phyloP scores from a whole-genome alignment of 352 stramenopile species.

The Globisporangium viniferum region DNA sequence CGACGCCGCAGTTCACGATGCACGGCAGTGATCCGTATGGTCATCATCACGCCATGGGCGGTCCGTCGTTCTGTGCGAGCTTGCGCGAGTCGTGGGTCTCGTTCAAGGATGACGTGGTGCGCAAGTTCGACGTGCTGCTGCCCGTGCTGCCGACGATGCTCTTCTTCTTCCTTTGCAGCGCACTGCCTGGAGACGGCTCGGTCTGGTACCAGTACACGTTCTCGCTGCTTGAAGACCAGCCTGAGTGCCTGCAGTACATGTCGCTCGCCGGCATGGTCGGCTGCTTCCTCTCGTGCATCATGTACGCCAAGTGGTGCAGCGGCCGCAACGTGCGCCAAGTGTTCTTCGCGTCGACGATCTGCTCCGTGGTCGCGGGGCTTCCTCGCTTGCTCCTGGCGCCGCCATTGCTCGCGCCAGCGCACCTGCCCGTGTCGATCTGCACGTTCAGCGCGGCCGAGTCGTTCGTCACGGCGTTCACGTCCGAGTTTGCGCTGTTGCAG shows the following conservation, averaged over 20 bases:
- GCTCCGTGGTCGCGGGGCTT: slow-evolving; percentile 55
- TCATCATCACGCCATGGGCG: background rate
- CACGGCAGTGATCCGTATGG: background rate
- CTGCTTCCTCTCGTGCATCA: slow-evolving; percentile 66
- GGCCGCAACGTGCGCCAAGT: slow-evolving; percentile 65
- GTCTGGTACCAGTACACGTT: slow-evolving; percentile 86
- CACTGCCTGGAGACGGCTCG: slow-evolving; percentile 54
- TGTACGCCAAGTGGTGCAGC: slow-evolving; percentile 69
- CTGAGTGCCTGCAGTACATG: slow-evolving; percentile 75
- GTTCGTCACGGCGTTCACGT: slow-evolving; percentile 75
- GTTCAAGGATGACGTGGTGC: slow-evolving; percentile 45
- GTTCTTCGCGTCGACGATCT: slow-evolving; percentile 74
- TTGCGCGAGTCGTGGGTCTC: slow-evolving; percentile 28
- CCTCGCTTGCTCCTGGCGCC: slow-evolving; percentile 63
- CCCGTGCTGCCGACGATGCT: slow-evolving; percentile 68
- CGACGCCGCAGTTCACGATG: background rate
- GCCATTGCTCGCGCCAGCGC: slow-evolving; percentile 24
- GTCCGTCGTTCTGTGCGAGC: slow-evolving; percentile 15
- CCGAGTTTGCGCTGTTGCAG: slow-evolving; percentile 79
- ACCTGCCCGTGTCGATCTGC: slow-evolving; percentile 63
- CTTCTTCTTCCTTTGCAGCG: slow-evolving; percentile 82
- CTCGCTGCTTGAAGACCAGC: slow-evolving; percentile 47
- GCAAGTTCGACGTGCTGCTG: slow-evolving; percentile 45
- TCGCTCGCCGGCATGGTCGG: slow-evolving; percentile 63
- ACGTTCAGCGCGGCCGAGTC: slow-evolving; percentile 63